Percentiles rank a stretch among this genome's conserved stretches.
These are phyloP conservation scores for Teunomyces kruisii DNA, from an alignment of 805 yeast species.

Conservation along the genomic window DNA sequence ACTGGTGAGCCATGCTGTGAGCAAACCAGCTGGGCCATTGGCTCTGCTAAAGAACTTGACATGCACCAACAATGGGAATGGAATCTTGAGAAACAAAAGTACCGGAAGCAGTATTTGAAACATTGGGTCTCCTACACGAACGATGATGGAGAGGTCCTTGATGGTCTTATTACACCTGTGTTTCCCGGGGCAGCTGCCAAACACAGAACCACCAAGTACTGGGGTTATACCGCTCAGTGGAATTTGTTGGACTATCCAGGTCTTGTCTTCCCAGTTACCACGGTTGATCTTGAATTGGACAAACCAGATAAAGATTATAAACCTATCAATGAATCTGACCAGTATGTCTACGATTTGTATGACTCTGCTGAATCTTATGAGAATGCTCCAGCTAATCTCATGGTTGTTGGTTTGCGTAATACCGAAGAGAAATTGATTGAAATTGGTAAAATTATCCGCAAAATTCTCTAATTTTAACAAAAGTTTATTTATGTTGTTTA, in stretches of 20 bases:
- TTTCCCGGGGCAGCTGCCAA: constrained; percentile 72
- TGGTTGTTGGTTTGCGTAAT: constrained; percentile 18
- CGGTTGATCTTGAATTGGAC: constrained; percentile 14
- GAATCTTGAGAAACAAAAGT: constrained; percentile 53
- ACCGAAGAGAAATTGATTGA: constrained; percentile 19
- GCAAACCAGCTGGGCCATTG: constrained; percentile 61
- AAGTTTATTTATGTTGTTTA: not conserved
- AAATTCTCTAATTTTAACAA: not conserved
- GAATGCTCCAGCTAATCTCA: constrained; percentile 17
- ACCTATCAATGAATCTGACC: constrained; percentile 15
- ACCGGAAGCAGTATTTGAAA: constrained; percentile 57
- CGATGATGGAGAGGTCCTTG: constrained; percentile 31
- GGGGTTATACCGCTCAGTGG: constrained; percentile 80
- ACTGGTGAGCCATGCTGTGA: constrained; percentile 74
- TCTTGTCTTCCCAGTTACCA: constrained; percentile 46
- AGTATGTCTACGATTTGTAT: constrained; percentile 11
- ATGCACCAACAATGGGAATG: constrained; percentile 55
- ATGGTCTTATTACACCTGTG: constrained; percentile 66
- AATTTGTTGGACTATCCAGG: constrained; percentile 73
- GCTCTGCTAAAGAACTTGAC: constrained; percentile 47
- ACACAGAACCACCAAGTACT: constrained; percentile 60
- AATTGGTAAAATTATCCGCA: constrained; percentile 12
- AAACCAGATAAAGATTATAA: constrained; percentile 10
- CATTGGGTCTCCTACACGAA: constrained; percentile 50
- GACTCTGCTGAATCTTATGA: constrained; percentile 15